Conservation (phyloP, 768 basidiomycete species). For the Xerocomus potaroensis region DNA sequence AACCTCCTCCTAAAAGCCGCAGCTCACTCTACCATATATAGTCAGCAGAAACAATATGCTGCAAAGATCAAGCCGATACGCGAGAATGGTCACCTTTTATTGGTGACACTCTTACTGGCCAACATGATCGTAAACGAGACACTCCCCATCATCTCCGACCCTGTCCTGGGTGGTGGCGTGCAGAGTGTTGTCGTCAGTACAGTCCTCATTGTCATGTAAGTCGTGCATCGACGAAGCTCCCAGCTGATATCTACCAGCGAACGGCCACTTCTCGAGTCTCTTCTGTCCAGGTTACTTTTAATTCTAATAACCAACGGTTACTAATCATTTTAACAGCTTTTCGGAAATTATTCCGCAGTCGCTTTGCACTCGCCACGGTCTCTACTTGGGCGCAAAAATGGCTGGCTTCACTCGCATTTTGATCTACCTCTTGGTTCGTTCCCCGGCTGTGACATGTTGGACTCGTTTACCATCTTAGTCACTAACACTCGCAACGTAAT, state of each 20-base stretch:
- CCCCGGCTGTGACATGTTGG: neutral
- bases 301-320: neutral
- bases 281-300: neutral
- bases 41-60: slow-evolving; percentile 76
- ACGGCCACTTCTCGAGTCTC: neutral
- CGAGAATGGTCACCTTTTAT: slow-evolving; percentile 74
- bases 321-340: slow-evolving; percentile 48
- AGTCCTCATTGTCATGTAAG: slow-evolving; percentile 83
- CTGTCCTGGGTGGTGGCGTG: slow-evolving; percentile 73
- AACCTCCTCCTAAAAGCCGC: neutral
- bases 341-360: slow-evolving; percentile 92
- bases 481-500: neutral
- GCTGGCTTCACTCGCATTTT: slow-evolving; percentile 62
- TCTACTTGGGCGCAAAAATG: slow-evolving; percentile 87
- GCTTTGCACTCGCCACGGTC: slow-evolving; percentile 86
- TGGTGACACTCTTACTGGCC: slow-evolving; percentile 77
- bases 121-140: slow-evolving; percentile 94
- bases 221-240: slow-evolving; percentile 12
- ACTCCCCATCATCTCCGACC: slow-evolving; percentile 78
- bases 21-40: slow-evolving; percentile 29
- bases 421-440: slow-evolving; percentile 60
- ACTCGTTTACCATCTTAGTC: neutral
- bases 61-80: slow-evolving; percentile 85
- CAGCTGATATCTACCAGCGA: neutral
- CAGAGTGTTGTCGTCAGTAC: slow-evolving; percentile 79